Conservation (phyloP, 2,329 filamentous ascomycete genomes). For the Lasiodiplodia sp. region DNA sequence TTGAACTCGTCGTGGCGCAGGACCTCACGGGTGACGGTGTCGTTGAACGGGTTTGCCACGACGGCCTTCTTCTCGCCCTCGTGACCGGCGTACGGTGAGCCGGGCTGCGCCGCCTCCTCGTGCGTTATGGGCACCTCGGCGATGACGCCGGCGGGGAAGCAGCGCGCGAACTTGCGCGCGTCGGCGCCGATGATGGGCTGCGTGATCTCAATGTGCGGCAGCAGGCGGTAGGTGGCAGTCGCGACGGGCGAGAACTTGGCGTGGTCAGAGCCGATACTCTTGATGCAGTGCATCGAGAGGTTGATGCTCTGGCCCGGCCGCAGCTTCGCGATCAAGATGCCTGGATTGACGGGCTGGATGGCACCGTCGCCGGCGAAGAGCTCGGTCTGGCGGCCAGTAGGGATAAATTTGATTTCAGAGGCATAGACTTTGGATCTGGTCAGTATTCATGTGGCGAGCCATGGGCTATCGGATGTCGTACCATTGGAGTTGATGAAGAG, state of each 20-base stretch:
- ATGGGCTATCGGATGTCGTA: slow-evolving; percentile 11
- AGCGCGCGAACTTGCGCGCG: slow-evolving; percentile 86
- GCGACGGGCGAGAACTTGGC: slow-evolving; percentile 97
- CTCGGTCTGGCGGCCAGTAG: slow-evolving; percentile 66
- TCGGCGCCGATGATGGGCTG: slow-evolving; percentile 85
- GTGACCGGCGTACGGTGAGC: slow-evolving; percentile 74
- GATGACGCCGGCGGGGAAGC: slow-evolving; percentile 91
- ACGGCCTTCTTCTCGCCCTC: slow-evolving; percentile 87
- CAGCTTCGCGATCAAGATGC: slow-evolving; percentile 93
- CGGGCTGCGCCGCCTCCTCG: slow-evolving; percentile 66
- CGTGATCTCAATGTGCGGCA: slow-evolving; percentile 86
- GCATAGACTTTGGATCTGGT: slow-evolving; percentile 49
- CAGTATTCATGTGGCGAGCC: not conserved
- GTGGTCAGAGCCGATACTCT: slow-evolving; percentile 92
- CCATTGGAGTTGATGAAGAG: slow-evolving; percentile 82
- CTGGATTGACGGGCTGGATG: slow-evolving; percentile 82
- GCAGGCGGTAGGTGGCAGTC: slow-evolving; percentile 88
- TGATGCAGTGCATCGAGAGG: slow-evolving; percentile 90
- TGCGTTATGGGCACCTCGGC: slow-evolving; percentile 74
- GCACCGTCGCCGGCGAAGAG: slow-evolving; percentile 59
- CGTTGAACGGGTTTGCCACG: slow-evolving; percentile 85
- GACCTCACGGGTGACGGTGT: slow-evolving; percentile 93
- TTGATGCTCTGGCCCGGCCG: slow-evolving; percentile 88
- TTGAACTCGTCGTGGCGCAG: slow-evolving; percentile 92
- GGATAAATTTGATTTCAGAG: slow-evolving; percentile 71